Base-by-base conservation (phyloP, 805 yeast species). In the Metschnikowia matae region DNA sequence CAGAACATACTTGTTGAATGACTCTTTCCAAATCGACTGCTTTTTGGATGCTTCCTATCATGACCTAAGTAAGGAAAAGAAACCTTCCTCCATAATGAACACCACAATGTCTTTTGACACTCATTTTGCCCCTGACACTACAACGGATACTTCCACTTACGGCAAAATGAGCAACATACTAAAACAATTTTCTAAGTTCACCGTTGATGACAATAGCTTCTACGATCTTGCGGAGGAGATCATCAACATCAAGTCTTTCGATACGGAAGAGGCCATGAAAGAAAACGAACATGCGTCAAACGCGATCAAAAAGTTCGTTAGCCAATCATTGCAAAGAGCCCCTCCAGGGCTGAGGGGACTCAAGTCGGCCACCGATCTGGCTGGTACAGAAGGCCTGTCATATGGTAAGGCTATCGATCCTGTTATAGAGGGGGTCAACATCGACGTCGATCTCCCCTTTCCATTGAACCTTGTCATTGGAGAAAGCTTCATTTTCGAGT, bases 401-500 rank as follows among this genome's bases (percentile, higher is more conserved):
- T 18, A 40, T 4, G 35, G 41, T 13, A 51, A 49, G 15, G 17
- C 46, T 3, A 31, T 42, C 53, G 61, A 44, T 43, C 62, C 71
- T 29, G 61, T 81, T 1, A 71, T 85, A 1, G 72, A 82, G 43
- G 77, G 78, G 46, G 63, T 85, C 10, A 80, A 79, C 51, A 66
- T 85, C 41, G 82, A 83, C 39, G 52, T 84, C 6, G 66, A 75
- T n/a, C 65, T 91, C 20, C 97, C 97, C 3, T 94, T 89, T 62
- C 99, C 99, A 0, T 67, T 89, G 44, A 89, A 89, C 60, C 72
- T 92, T 23, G 74, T 94, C 0, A 69, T 89, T 0, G 82, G 87
- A 15, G 79, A 83, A 48, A 85, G 89, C 14, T 81, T 84, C 23
- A 71, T 89, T 15, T 77, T 83, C 44, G 89, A 94, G 54, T 89